A percentile compares a stretch with the other conserved stretches of the same genome.
phyloP scores from a whole-genome alignment of 805 yeast genomes.

The Hanseniaspora guilliermondii region DNA sequence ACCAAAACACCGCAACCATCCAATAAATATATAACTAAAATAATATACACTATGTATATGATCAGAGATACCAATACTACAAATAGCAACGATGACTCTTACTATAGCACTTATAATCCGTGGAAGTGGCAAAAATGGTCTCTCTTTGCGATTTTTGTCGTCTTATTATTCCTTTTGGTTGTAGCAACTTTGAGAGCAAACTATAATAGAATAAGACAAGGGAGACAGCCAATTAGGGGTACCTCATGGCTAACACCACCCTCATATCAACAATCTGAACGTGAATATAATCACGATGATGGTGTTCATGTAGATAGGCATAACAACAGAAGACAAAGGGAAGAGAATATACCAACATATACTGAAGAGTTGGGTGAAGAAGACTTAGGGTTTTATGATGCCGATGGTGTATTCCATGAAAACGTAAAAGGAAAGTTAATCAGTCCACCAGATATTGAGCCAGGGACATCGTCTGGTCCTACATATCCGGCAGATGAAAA shows the following conservation, averaged over 20 bases:
- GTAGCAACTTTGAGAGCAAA: conserved; percentile 44
- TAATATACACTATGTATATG: neutral
- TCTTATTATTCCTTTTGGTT: conserved; percentile 36
- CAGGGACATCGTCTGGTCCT: neutral
- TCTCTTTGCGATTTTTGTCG: conserved; percentile 48
- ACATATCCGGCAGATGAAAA: neutral
- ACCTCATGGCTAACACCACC: conserved; percentile 63
- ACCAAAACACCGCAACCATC: neutral
- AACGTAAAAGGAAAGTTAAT: conserved; percentile 26
- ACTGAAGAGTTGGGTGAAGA: conserved; percentile 52
- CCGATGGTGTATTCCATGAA: conserved; percentile 39
- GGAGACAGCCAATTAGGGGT: conserved; percentile 44
- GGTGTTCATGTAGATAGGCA: conserved; percentile 20
- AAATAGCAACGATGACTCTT: neutral
- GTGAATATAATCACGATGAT: conserved; percentile 32
- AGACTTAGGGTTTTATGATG: conserved; percentile 71
- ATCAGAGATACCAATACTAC: neutral
- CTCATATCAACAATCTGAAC: conserved; percentile 53
- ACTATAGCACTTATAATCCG: conserved; percentile 2
- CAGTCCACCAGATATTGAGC: conserved; percentile 23
- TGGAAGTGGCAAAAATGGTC: conserved; percentile 47
- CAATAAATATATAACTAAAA: no score
- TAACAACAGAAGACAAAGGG: conserved; percentile 18
- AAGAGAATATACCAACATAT: conserved; percentile 55
- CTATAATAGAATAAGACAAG: conserved; percentile 34